Conservation (phyloP, 2,329 filamentous ascomycete species). For the Lasiodiplodia sp. region DNA sequence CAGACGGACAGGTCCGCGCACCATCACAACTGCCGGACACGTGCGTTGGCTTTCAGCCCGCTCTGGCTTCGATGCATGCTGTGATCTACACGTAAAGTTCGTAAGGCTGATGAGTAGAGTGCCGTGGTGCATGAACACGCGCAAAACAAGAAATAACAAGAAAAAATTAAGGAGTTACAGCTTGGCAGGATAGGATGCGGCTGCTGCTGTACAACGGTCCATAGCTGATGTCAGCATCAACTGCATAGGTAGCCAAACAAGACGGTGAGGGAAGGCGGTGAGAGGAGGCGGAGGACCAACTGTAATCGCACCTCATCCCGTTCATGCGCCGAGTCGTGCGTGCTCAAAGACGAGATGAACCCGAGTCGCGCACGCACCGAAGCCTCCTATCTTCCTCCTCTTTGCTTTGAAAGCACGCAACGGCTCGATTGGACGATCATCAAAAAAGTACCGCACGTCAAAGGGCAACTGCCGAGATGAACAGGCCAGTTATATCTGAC, state of each 20-base stretch:
- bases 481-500: not conserved
- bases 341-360: not conserved
- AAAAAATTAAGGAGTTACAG: not conserved
- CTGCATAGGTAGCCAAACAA: not conserved
- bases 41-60: not conserved
- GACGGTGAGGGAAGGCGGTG: not conserved
- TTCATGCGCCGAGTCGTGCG: not conserved
- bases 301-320: not conserved
- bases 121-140: not conserved
- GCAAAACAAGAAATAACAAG: not conserved
- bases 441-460: not conserved
- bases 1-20: not conserved
- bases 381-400: not conserved
- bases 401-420: not conserved
- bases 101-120: not conserved
- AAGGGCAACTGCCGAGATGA: not conserved
- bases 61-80: not conserved
- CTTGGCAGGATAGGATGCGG: not conserved
- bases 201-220: not conserved
- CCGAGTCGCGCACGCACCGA: not conserved
- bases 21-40: not conserved
- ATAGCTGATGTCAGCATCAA: not conserved
- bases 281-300: not conserved
- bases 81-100: not conserved
- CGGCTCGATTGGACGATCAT: not conserved